These are phyloP conservation scores for Schizonepeta tenuifolia DNA, from an alignment of 257 asterid species.

Conservation along the genomic window DNA sequence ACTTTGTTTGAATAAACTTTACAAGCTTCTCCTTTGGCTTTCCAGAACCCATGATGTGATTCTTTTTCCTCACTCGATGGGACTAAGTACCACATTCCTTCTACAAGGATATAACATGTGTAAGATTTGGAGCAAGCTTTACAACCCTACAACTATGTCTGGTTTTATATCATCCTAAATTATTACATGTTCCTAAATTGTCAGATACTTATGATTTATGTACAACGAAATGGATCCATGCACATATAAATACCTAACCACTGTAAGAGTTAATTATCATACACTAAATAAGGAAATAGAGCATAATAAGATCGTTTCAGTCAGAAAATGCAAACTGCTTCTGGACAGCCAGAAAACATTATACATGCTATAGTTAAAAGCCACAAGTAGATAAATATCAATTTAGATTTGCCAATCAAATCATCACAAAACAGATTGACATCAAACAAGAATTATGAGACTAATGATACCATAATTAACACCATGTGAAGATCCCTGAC, in stretches of 20 bases:
- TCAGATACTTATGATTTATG: background rate
- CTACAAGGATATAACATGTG: slow-evolving; percentile 45
- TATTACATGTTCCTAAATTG: background rate
- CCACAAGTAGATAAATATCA: background rate
- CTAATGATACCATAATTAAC: background rate
- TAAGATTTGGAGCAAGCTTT: background rate
- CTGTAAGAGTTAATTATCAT: background rate
- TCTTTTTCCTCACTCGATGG: slow-evolving; percentile 40
- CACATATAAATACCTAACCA: slow-evolving; percentile 5
- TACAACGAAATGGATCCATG: background rate
- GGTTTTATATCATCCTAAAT: no score
- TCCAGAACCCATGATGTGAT: slow-evolving; percentile 59
- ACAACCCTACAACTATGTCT: background rate
- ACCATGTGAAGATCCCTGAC: slow-evolving; percentile 3
- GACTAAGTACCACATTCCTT: slow-evolving; percentile 58
- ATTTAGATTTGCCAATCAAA: background rate
- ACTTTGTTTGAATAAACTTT: slow-evolving; percentile 46
- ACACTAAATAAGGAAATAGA: background rate
- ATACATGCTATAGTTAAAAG: background rate
- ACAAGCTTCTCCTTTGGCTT: slow-evolving; percentile 48
- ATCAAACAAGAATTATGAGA: background rate
- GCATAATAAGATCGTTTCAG: background rate
- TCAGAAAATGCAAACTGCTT: background rate
- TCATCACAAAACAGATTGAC: background rate
- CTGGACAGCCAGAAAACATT: background rate